Evolutionary conservation across 805 yeast species (phyloP).

Genomic region (Wickerhamiella azymoides): DNA sequence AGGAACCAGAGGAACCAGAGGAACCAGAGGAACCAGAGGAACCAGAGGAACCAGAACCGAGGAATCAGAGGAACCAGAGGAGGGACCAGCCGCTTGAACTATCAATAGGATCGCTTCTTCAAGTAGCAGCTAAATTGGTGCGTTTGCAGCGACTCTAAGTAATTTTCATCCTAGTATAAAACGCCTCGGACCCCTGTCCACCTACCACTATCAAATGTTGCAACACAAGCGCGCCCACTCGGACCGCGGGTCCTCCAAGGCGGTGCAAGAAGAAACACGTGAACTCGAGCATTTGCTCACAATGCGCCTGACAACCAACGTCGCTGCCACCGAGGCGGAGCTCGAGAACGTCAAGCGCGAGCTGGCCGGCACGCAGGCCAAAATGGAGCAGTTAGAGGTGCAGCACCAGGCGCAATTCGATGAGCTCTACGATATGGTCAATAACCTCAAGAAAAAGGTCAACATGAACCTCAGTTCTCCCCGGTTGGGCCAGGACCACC

Average conservation of each 20-base stretch:
- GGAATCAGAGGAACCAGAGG: no score
- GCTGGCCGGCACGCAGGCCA: neutral
- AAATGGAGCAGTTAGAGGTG: neutral
- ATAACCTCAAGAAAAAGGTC: no score
- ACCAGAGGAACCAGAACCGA: no score
- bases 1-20: no score
- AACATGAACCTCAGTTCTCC: no score
- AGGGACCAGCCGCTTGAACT: no score
- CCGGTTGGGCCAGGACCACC: no score
- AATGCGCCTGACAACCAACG: neutral
- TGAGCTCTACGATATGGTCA: neutral
- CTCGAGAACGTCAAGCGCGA: neutral
- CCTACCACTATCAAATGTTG: neutral
- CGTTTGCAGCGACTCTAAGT: no score
- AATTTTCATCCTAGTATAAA: neutral
- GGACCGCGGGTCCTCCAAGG: neutral
- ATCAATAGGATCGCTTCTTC: no score
- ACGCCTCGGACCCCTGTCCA: no score
- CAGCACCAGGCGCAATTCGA: neutral
- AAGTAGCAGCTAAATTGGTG: no score
- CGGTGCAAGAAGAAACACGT: neutral
- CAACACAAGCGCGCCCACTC: neutral
- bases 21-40: no score
- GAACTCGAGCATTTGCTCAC: constrained; percentile 3
- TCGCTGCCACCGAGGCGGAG: neutral